Evolutionary conservation across 2,329 filamentous ascomycete genomes (phyloP).

Genomic region (Xenosphaeropsis pyriputrescens): DNA sequence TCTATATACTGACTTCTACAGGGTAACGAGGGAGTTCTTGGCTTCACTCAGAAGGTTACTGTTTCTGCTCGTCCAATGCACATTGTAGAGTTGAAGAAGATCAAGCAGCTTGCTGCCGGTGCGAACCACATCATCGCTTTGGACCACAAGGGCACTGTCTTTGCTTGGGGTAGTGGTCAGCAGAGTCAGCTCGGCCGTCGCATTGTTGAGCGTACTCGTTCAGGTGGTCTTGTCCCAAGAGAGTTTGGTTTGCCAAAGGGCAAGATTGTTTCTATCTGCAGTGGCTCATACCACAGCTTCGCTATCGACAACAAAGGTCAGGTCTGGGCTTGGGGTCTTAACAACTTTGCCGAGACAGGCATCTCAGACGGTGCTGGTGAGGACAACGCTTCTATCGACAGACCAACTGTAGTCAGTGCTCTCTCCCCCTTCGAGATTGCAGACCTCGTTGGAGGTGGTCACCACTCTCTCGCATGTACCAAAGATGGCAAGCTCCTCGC

Average conservation of each 20-base stretch:
- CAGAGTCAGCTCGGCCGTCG: constrained; percentile 52
- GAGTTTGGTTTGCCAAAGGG: constrained; percentile 17
- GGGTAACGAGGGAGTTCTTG: constrained; percentile 49
- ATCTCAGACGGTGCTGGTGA: constrained; percentile 47
- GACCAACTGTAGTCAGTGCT: constrained; percentile 50
- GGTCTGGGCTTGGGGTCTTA: constrained; percentile 73
- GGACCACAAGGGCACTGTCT: constrained; percentile 41
- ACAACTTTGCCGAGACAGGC: constrained; percentile 75
- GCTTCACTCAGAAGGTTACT: constrained; percentile 24
- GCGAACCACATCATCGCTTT: constrained; percentile 45
- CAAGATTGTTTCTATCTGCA: constrained; percentile 24
- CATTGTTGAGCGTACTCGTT: constrained; percentile 12
- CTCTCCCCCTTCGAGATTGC: constrained; percentile 50
- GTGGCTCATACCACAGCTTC: constrained; percentile 71
- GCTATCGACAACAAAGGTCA: constrained; percentile 52
- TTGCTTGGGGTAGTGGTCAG: constrained; percentile 50
- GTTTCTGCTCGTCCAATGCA: constrained; percentile 19
- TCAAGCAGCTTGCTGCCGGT: constrained; percentile 35
- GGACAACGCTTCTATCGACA: constrained; percentile 57
- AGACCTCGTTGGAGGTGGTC: constrained; percentile 56
- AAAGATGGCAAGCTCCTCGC: constrained; percentile 39
- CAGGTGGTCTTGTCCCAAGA: constrained; percentile 12
- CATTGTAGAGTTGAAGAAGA: constrained; percentile 41
- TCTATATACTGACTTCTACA: constrained; percentile 14
- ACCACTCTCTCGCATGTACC: constrained; percentile 58